phyloP scores from a whole-genome alignment of 371 early-diverging fungal genomes.

The Zychaea mexicana region DNA sequence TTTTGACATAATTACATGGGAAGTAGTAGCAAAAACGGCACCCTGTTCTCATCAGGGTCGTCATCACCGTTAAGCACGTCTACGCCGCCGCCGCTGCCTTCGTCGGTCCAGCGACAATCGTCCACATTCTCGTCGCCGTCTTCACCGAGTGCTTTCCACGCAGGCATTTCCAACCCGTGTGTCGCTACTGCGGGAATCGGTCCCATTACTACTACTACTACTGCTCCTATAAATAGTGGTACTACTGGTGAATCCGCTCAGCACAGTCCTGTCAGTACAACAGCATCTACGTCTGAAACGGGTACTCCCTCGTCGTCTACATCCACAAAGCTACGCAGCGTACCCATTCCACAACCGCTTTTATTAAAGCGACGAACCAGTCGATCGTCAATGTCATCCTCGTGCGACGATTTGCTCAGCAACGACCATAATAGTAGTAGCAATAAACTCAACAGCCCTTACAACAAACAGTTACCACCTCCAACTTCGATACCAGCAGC shows the following conservation, averaged over 20 bases:
- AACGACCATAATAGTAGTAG: too few relatives aligned
- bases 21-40: conserved; percentile 5
- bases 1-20: background rate
- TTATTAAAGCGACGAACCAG: conserved; percentile 27
- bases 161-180: too few relatives aligned
- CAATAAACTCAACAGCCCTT: conserved; percentile 3
- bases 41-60: background rate
- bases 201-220: background rate
- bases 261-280: conserved; percentile 8
- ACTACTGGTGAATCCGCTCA: background rate
- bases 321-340: conserved; percentile 23
- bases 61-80: conserved; percentile 1
- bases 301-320: conserved; percentile 19
- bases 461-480: conserved; percentile 7
- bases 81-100: background rate
- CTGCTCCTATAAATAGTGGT: background rate
- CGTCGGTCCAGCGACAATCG: background rate
- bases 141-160: background rate
- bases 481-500: background rate
- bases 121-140: too few relatives aligned
- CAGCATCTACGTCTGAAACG: conserved; percentile 3
- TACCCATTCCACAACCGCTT: conserved; percentile 35
- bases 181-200: background rate
- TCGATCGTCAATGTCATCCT: conserved; percentile 31
- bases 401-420: conserved; percentile 15